Evolutionary conservation across 78 protist species (phyloP).

Genomic region (Cavenderia fasciculata): DNA sequence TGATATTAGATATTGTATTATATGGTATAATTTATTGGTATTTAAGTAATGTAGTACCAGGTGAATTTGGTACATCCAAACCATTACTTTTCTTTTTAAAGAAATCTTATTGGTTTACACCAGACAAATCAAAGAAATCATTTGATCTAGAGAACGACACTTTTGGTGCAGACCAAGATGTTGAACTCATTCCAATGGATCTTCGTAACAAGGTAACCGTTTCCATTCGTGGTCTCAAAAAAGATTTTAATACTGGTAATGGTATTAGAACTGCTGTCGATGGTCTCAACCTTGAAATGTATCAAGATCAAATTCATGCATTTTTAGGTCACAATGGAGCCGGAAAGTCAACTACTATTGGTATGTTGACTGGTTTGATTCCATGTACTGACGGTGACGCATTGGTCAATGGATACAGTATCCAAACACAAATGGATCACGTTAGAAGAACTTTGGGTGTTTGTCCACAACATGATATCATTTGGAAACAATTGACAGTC

Average conservation of each 20-base stretch:
- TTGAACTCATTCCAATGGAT: conserved; percentile 28
- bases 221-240: conserved; percentile 27
- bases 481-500: conserved; percentile 49
- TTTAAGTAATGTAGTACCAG: conserved; percentile 26
- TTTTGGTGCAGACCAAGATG: conserved; percentile 9
- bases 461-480: conserved; percentile 66
- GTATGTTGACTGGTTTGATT: conserved; percentile 28
- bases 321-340: conserved; percentile 61
- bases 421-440: background rate
- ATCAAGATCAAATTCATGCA: conserved; percentile 45
- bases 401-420: background rate
- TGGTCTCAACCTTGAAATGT: conserved; percentile 23
- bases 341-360: conserved; percentile 66
- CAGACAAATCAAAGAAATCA: no score
- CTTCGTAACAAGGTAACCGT: conserved; percentile 4
- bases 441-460: conserved; percentile 50
- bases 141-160: background rate
- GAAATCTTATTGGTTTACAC: conserved; percentile 24
- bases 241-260: conserved; percentile 51
- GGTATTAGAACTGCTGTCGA: conserved; percentile 52
- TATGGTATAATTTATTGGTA: conserved; percentile 52
- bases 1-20: conserved; percentile 21
- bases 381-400: conserved; percentile 29
- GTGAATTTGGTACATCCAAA: conserved; percentile 28
- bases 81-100: conserved; percentile 16